These are phyloP conservation scores for Penstemon barbatus DNA, from an alignment of 257 asterid genomes.

Conservation along the genomic window DNA sequence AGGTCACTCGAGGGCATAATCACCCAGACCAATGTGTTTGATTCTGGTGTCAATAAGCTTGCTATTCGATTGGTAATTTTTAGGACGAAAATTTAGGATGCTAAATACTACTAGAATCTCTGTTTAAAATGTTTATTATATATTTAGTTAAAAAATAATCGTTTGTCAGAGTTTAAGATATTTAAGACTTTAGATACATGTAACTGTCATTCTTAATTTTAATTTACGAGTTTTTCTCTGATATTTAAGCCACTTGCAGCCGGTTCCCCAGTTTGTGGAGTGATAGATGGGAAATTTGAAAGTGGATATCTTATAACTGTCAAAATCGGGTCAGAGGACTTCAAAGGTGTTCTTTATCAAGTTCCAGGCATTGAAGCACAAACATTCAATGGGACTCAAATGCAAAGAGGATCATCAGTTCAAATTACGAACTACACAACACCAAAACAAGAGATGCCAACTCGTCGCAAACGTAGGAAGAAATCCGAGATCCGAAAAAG, in stretches of 20 bases:
- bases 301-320: constrained; percentile 84
- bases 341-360: constrained; percentile 81
- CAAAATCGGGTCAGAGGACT: constrained; percentile 63
- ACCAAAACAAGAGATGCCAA: constrained; percentile 31
- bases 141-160: background rate
- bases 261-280: constrained; percentile 55
- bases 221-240: background rate
- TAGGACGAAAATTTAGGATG: too few species aligned
- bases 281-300: constrained; percentile 87
- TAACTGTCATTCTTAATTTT: too few species aligned
- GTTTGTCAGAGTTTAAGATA: background rate
- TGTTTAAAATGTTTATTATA: background rate
- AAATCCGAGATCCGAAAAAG: constrained; percentile 65
- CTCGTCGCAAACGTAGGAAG: constrained; percentile 69
- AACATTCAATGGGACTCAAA: constrained; percentile 16
- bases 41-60: too few species aligned
- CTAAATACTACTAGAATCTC: too few species aligned
- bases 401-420: constrained; percentile 27
- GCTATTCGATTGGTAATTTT: too few species aligned
- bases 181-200: too few species aligned
- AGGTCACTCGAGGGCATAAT: too few species aligned
- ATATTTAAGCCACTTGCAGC: constrained; percentile 30
- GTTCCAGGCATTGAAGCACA: constrained; percentile 31
- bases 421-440: constrained; percentile 22
- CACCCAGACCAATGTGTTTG: too few species aligned